Base-by-base conservation (phyloP, 805 yeast species). In the Grigorovia jiainica region DNA sequence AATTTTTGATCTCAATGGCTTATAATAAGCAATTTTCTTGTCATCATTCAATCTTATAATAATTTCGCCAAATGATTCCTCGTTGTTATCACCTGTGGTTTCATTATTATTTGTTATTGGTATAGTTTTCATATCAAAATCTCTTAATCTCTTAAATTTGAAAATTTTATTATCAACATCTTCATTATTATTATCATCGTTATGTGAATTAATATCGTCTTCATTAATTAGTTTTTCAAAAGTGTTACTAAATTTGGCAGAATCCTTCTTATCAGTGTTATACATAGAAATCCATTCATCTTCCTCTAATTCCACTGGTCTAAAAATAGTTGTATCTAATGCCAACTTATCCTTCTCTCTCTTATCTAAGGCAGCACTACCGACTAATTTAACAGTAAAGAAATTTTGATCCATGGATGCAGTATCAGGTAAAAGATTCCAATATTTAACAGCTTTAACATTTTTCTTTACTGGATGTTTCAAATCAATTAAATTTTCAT, bases 381-480 rank as follows among this genome's bases (percentile, higher is more conserved):
- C 78, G 16, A 65, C 63, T 51, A 85, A 75, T 58, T 80, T 83
- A 34, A 86, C 65, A 25, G 78, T 70, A 53, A 76, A 66, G 54
- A 73, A 87, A 40, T 72, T 75, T 51, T 85, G 79, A 62, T 92
- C 98, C 73, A 87, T 71, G 72, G 84, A 75, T n/a, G 90, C 79
- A 8, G 92, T 78, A 61, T 92, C 97, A 7, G 98, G 98, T 47
- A 89, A 66, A 21, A 92, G 66, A 20, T 82, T 80, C 86, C 87
- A 85, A 1, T 87, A 71, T 45, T 71, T 72, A 17, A 80, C 87
- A 0, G 95, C 95, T 42, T 72, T 78, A 39, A 87, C 64, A 43
- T 75, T 68, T 55, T 74, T 81, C 65, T 80, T 86, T 21, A 74
- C 71, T 25, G 98, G 98, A 64, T 92, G 98, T 50, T 65, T 71